These are phyloP conservation scores for Backusella luteola DNA, from an alignment of 192 early-diverging fungal genomes.

Conservation along the genomic window DNA sequence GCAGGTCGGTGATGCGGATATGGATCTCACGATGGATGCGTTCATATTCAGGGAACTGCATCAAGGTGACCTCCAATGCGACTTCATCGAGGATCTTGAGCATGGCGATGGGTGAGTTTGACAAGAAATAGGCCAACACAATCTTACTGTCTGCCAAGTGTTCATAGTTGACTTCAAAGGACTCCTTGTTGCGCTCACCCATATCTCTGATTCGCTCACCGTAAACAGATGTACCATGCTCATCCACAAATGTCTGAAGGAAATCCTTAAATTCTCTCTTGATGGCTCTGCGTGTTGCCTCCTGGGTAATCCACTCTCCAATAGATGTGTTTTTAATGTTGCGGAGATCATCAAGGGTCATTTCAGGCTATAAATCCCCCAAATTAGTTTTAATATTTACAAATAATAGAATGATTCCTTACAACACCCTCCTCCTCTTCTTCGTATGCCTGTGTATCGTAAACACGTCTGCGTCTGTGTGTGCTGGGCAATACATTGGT, in stretches of 20 bases:
- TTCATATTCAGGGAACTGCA: conserved; percentile 89
- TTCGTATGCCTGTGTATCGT: conserved; percentile 64
- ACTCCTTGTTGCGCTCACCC: conserved; percentile 75
- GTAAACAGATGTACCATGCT: conserved; percentile 87
- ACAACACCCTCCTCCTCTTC: conserved; percentile 32
- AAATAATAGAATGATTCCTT: background rate
- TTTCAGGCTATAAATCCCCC: conserved; percentile 43
- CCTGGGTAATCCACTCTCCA: conserved; percentile 83
- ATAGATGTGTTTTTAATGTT: conserved; percentile 83
- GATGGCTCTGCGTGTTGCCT: conserved; percentile 81
- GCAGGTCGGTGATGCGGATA: conserved; percentile 89
- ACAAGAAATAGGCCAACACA: conserved; percentile 85
- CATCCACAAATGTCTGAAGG: conserved; percentile 81
- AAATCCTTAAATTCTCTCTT: conserved; percentile 87
- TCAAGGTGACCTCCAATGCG: conserved; percentile 85
- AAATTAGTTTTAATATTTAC: conserved; percentile 3
- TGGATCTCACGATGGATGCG: conserved; percentile 90
- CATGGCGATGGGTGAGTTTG: conserved; percentile 86
- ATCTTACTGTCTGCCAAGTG: conserved; percentile 79
- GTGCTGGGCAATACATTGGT: conserved; percentile 43
- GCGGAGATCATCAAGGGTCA: conserved; percentile 75
- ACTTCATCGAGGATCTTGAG: conserved; percentile 91
- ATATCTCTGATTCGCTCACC: conserved; percentile 87
- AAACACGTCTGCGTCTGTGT: conserved; percentile 46
- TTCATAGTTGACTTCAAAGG: conserved; percentile 83